These are phyloP conservation scores for Pythium periplocum DNA, from an alignment of 352 stramenopile species.

Conservation along the genomic window DNA sequence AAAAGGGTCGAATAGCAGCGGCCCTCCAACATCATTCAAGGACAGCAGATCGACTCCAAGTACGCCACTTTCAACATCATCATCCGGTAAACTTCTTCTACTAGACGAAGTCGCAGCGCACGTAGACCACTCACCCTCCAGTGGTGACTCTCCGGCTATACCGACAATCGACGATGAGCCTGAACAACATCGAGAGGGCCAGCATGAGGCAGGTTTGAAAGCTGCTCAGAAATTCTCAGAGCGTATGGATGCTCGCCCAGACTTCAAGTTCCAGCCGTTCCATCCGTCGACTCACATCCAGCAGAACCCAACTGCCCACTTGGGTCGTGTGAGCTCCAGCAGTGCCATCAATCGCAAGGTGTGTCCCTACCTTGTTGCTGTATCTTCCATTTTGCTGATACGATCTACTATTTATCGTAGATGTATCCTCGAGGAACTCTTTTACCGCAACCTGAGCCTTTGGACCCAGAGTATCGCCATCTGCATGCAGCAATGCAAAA, in stretches of 20 bases:
- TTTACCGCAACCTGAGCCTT: constrained; percentile 28
- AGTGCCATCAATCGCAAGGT: constrained; percentile 11
- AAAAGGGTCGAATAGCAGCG: constrained; percentile 12
- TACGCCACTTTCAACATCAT: constrained; percentile 17
- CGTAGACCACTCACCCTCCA: constrained; percentile 3
- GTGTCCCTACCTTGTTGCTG: neutral
- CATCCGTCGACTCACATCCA: constrained; percentile 3
- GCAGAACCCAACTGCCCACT: neutral
- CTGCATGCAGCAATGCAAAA: constrained; percentile 24
- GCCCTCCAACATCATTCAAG: constrained; percentile 9
- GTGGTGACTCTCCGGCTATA: constrained; percentile 4
- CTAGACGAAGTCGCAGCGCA: constrained; percentile 12
- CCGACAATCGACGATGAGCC: constrained; percentile 1
- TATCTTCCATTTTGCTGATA: neutral
- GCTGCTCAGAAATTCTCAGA: constrained; percentile 6
- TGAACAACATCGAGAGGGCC: constrained; percentile 4
- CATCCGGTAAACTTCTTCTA: constrained; percentile 13
- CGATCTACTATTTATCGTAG: constrained; percentile 8
- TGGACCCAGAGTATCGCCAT: constrained; percentile 51
- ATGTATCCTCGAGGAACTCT: constrained; percentile 41
- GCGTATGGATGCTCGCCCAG: constrained; percentile 2
- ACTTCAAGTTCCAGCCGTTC: constrained; percentile 16
- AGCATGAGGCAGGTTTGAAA: neutral
- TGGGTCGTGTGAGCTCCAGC: constrained; percentile 5
- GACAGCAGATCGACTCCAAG: constrained; percentile 10